Evolutionary conservation across 805 yeast species (phyloP), one percentile per base, ranked within the genome.

Genomic region (Lachancea meyersii): DNA sequence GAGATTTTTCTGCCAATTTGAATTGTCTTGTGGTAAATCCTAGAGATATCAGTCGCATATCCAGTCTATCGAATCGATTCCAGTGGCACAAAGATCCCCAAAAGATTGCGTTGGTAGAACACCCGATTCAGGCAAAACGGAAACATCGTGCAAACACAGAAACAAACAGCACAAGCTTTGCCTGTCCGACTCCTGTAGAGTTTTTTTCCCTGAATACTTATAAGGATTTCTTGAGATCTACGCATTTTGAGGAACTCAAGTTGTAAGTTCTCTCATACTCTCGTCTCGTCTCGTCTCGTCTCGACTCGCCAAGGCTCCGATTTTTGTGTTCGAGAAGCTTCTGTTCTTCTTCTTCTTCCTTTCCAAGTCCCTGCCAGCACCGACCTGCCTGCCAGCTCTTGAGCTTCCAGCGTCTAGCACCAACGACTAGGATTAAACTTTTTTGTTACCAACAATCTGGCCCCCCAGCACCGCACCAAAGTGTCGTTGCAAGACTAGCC

Each of bases 81-180:
- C n/a, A 21, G 37, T 23, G 37, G 37, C 10, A 34, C n/a, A 21
- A 21, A 40, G 28, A 19, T 16, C 43, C 30, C 34, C 43, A 27
- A 40, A 40, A 28, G 35, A 22, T 18, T 39, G 31, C 28, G 38
- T 11, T 6, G 26, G 32, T 22, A 18, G 22, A 21, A 40, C n/a
- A n/a, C 26, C 43, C 43, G 33, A 40, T 40, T 40, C 43, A 40
- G 43, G 43, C 31, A 40, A 40, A 40, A 40, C 38, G 43, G 43
- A 40, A 40, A 40, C 43, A 40, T 21, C 34, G 28, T 40, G n/a
- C 31, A 14, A 19, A 28, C 23, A 36, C 27, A 17, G 35, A 32
- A 20, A 32, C 24, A 20, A 30, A 30, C 32, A 4, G 32, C 32
- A 30, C 18, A 30, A 13, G 19, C 32, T 14, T 30, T 17, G 19